phyloP scores from a whole-genome alignment of 2,329 filamentous ascomycete species.

The Fonsecaea multimorphosa region DNA sequence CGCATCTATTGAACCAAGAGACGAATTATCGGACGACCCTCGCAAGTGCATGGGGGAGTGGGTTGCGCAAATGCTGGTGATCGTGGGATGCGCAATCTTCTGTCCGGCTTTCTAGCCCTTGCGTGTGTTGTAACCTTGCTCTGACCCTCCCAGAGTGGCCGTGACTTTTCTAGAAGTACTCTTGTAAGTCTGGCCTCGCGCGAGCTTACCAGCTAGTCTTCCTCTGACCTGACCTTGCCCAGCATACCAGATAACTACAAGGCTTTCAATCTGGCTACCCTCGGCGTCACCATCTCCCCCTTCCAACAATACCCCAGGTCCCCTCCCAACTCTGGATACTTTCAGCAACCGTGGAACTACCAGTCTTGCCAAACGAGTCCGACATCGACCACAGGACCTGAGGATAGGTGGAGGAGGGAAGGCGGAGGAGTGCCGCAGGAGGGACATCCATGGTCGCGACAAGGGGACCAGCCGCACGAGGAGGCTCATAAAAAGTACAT shows the following conservation, averaged over 20 bases:
- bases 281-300: constrained; percentile 31
- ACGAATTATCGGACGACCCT: constrained; percentile 35
- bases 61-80: constrained; percentile 35
- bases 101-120: constrained; percentile 29
- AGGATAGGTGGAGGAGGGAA: constrained; percentile 33
- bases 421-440: constrained; percentile 36
- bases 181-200: constrained; percentile 28
- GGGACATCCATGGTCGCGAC: constrained; percentile 36
- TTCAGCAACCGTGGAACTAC: constrained; percentile 27
- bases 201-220: constrained; percentile 12
- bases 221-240: constrained; percentile 25
- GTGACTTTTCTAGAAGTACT: constrained; percentile 28
- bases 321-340: constrained; percentile 25
- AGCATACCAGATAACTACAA: constrained; percentile 12
- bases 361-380: constrained; percentile 23
- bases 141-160: constrained; percentile 24
- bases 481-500: constrained; percentile 37
- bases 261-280: constrained; percentile 33
- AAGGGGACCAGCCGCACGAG: constrained; percentile 33
- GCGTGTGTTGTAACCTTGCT: constrained; percentile 27
- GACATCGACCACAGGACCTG: constrained; percentile 17
- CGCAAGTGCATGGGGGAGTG: constrained; percentile 24
- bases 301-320: constrained; percentile 33
- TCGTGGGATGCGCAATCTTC: constrained; percentile 37
- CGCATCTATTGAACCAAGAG: constrained; percentile 29